phyloP scores from a whole-genome alignment of 164 flowering plant genomes.

The Sedum album region DNA sequence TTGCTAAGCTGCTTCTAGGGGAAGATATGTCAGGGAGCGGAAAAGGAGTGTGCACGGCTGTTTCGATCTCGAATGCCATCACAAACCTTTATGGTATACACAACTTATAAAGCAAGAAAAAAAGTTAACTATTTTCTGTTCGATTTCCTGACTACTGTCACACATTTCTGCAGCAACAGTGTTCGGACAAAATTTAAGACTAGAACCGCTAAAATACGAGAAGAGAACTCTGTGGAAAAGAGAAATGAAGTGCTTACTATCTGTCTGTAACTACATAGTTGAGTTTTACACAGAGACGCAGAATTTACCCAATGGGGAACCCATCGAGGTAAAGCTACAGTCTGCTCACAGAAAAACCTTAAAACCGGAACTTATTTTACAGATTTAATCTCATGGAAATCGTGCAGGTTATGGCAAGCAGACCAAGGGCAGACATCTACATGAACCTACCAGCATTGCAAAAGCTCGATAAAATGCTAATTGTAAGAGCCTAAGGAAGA shows the following conservation, averaged over 20 bases:
- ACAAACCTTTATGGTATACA: conserved; percentile 86
- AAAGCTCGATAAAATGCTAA: conserved; percentile 81
- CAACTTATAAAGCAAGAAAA: neutral
- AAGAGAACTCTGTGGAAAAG: conserved; percentile 82
- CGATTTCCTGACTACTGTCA: neutral
- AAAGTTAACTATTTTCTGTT: neutral
- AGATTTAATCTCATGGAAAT: neutral
- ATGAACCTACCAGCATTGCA: conserved; percentile 86
- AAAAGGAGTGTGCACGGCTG: conserved; percentile 89
- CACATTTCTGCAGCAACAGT: conserved; percentile 55
- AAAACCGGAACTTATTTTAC: neutral
- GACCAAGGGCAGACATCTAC: conserved; percentile 70
- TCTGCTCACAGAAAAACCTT: neutral
- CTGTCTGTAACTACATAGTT: conserved; percentile 84
- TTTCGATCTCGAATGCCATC: conserved; percentile 85
- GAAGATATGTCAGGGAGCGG: conserved; percentile 99
- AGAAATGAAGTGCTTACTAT: conserved; percentile 86
- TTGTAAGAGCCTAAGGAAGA: conserved; percentile 37
- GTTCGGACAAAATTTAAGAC: conserved; percentile 65
- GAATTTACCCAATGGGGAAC: conserved; percentile 36
- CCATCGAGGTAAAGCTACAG: conserved; percentile 43
- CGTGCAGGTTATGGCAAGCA: conserved; percentile 69
- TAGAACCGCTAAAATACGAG: conserved; percentile 70
- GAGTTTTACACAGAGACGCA: conserved; percentile 53
- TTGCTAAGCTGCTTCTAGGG: conserved; percentile 87